These are phyloP conservation scores for Lepiota venenata DNA, from an alignment of 768 basidiomycete species.

Conservation along the genomic window DNA sequence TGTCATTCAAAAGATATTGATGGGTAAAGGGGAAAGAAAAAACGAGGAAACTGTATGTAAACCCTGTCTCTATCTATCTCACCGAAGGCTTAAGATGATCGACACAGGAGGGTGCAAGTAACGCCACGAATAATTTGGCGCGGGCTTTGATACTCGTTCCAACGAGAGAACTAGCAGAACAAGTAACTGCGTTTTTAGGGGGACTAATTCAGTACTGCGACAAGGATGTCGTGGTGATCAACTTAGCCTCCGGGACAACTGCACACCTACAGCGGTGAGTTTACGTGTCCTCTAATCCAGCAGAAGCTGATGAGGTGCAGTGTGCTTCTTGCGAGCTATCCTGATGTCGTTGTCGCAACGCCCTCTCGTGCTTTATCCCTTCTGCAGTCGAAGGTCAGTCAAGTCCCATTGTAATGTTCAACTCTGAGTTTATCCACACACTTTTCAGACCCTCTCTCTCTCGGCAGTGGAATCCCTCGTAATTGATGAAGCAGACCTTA, in stretches of 20 bases:
- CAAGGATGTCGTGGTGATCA: constrained; percentile 63
- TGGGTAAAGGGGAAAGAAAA: constrained; percentile 10
- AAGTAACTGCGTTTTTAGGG: constrained; percentile 71
- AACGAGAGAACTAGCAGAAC: constrained; percentile 90
- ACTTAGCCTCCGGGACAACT: constrained; percentile 71
- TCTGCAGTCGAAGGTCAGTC: constrained; percentile 29
- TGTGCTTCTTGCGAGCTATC: constrained; percentile 36
- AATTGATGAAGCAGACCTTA: constrained; percentile 97
- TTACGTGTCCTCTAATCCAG: neutral
- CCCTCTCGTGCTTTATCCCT: constrained; percentile 33
- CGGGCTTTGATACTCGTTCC: constrained; percentile 83
- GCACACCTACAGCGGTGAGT: constrained; percentile 72
- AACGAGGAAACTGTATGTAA: constrained; percentile 4
- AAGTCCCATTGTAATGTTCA: neutral
- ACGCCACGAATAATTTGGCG: constrained; percentile 33
- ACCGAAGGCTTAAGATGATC: constrained; percentile 31
- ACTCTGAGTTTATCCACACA: neutral
- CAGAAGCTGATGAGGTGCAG: constrained; percentile 17
- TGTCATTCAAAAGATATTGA: constrained; percentile 82
- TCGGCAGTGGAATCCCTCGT: constrained; percentile 77
- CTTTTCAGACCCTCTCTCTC: constrained; percentile 44
- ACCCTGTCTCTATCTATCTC: constrained; percentile 23
- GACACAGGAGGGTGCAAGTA: neutral
- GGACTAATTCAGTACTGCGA: constrained; percentile 76
- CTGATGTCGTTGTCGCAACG: constrained; percentile 36